Conservation (phyloP, 305 asterid genomes). For the Fraxinus paxiana region DNA sequence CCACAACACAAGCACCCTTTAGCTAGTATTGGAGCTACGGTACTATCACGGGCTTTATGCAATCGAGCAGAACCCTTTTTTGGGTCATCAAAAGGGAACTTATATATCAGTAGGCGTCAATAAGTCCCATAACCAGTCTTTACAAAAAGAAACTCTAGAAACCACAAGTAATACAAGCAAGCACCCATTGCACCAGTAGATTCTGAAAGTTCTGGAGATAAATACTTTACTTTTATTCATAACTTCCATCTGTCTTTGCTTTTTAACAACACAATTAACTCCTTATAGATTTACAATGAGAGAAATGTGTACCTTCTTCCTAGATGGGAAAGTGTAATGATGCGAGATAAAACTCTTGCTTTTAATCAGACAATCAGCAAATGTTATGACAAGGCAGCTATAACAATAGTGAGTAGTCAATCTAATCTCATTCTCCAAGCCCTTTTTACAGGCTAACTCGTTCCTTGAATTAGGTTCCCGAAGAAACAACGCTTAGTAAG, state of each 20-base stretch:
- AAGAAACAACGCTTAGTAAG: background rate
- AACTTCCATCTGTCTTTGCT: slow-evolving; percentile 11
- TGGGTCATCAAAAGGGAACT: background rate
- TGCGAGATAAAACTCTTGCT: background rate
- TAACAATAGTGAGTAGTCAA: background rate
- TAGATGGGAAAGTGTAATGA: background rate
- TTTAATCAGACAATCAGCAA: background rate
- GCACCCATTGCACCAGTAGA: background rate
- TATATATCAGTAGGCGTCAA: background rate
- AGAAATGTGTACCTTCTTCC: slow-evolving; percentile 5
- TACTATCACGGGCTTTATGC: background rate
- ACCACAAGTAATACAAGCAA: background rate
- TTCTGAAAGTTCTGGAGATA: background rate
- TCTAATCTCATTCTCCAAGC: background rate
- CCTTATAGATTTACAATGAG: slow-evolving; percentile 13
- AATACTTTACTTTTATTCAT: slow-evolving; percentile 17
- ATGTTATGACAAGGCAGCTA: background rate
- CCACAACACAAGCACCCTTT: background rate
- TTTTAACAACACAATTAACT: slow-evolving; percentile 6
- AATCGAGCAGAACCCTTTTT: background rate
- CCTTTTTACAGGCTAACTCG: background rate
- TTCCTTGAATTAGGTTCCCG: background rate
- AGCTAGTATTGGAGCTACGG: background rate
- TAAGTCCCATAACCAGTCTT: background rate
- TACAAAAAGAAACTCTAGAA: background rate